Evolutionary conservation across 129 eudicot genomes (phyloP), one percentile per base, ranked within the genome.

Genomic region (Helianthus tuberosus): DNA sequence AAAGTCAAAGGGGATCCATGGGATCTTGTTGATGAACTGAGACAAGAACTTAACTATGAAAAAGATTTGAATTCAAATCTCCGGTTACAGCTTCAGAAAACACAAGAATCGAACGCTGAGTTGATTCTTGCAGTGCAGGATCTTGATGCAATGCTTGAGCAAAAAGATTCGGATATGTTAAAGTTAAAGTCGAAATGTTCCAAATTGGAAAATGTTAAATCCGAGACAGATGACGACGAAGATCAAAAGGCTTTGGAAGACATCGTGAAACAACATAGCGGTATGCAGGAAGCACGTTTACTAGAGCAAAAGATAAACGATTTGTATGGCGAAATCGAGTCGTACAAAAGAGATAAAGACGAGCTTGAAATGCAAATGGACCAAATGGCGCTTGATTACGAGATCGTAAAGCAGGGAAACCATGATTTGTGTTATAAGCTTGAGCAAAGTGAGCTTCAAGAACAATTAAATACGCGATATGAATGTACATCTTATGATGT

Each of bases 321-420:
- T 51, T 86, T 95, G 38, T 83, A 86, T 76, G 60, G 83, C 13
- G 99, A 95, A 77, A 78, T 91, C 52, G 95, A 95, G 79, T 83
- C 77, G 12, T 86, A 79, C 60, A 91, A 85, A 77, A 78, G 94
- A 80, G 97, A 95, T 66, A 91, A 77, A 81, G 93, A 89, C 52
- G 99, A 95, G 72, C 75, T 91, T 23, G 95, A 95, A 82, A 89
- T 85, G 87, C 96, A 95, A 80, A 80, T 91, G 96, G 99, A 95
- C 73, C 97, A 95, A 84, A 90, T 95, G 50, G 91, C 97, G 8
- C 89, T 95, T 16, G 99, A 95, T 73, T 91, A 95, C n/a, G 99
- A 95, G 73, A 95, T 95, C 73, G 44, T 91, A 79, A 95, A 87
- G 84, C 99, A 95, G 51, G 97, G 91, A 75, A 89, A 91, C 79